These are phyloP conservation scores for Solanum bukasovii DNA, from an alignment of 257 asterid genomes.

Conservation along the genomic window DNA sequence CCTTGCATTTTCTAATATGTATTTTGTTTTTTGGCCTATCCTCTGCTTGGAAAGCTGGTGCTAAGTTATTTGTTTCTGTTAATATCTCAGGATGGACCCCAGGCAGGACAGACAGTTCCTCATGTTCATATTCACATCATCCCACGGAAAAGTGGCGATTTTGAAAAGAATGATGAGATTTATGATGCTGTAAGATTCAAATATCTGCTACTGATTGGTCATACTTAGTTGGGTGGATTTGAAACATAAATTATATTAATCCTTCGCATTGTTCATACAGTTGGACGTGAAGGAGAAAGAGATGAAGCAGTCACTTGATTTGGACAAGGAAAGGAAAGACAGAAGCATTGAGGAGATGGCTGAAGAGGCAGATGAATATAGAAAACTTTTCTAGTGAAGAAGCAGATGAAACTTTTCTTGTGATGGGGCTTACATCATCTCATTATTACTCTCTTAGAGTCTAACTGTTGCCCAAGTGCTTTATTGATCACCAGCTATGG, in stretches of 20 bases:
- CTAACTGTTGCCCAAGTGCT: not conserved
- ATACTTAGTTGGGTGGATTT: not conserved
- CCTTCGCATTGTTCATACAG: conserved; percentile 19
- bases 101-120: conserved; percentile 87
- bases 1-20: not conserved
- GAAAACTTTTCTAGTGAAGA: conserved; percentile 52
- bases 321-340: conserved; percentile 83
- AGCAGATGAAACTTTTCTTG: conserved; percentile 39
- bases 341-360: conserved; percentile 81
- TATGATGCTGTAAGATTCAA: conserved; percentile 72
- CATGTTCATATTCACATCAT: conserved; percentile 85
- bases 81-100: conserved; percentile 69
- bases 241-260: not conserved
- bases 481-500: not conserved
- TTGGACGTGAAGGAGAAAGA: conserved; percentile 77
- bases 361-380: conserved; percentile 70
- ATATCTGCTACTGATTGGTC: not conserved
- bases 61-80: not conserved
- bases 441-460: not conserved
- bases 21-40: not conserved
- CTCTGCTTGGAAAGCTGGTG: not conserved
- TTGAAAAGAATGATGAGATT: conserved; percentile 74
- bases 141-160: conserved; percentile 76
- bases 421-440: conserved; percentile 9
- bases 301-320: conserved; percentile 71